A percentile compares a stretch with the other conserved stretches of the same genome.
phyloP scores from a whole-genome alignment of 768 basidiomycete species.

The Lentinula sp. region DNA sequence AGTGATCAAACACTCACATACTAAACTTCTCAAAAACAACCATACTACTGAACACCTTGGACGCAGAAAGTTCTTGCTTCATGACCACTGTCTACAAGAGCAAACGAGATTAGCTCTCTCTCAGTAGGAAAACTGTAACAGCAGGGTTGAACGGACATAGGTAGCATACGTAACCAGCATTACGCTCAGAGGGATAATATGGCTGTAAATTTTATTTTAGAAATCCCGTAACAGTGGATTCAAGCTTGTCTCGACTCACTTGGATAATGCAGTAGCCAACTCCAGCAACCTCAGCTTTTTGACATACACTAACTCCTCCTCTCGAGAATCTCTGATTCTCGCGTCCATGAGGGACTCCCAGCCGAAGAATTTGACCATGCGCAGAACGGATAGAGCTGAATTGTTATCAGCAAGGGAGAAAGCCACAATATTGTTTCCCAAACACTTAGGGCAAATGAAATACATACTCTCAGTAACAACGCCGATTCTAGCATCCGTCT shows the following conservation, averaged over 20 bases:
- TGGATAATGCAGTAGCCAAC: constrained; percentile 34
- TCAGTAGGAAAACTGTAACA: too few relatives aligned
- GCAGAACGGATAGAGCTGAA: constrained; percentile 50
- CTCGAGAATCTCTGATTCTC: constrained; percentile 48
- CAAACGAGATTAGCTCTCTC: neutral
- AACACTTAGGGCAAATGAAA: neutral
- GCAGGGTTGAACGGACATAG: neutral
- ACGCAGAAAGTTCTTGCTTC: constrained; percentile 32
- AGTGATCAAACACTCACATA: neutral
- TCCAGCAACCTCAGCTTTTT: constrained; percentile 46
- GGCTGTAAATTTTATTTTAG: constrained; percentile 25
- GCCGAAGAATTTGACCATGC: constrained; percentile 70
- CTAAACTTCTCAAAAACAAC: constrained; percentile 48
- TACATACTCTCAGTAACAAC: constrained; percentile 51
- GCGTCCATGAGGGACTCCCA: constrained; percentile 54
- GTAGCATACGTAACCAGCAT: constrained; percentile 62
- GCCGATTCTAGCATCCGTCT: constrained; percentile 56
- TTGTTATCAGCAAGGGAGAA: constrained; percentile 7
- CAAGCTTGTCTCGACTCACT: constrained; percentile 23
- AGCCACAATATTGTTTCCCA: too few relatives aligned
- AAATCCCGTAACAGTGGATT: neutral
- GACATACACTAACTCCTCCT: constrained; percentile 51
- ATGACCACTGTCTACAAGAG: constrained; percentile 28
- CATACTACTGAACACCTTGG: constrained; percentile 45
- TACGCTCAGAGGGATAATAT: constrained; percentile 51